Percentiles rank a stretch among this genome's conserved stretches.
Evolutionary conservation across 2,329 filamentous ascomycete genomes (phyloP).

Genomic region (Xylaria sp.): DNA sequence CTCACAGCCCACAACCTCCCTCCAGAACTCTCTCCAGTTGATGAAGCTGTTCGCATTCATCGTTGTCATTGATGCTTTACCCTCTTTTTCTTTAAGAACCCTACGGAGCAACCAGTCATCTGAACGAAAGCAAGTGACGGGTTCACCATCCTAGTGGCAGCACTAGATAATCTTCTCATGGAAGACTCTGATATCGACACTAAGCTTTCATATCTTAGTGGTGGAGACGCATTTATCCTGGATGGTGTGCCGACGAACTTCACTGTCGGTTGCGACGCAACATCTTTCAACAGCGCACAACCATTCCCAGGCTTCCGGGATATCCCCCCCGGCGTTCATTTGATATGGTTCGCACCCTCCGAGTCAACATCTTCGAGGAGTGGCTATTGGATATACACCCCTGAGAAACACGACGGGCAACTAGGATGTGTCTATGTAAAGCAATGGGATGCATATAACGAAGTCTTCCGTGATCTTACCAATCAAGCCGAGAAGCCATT

Average conservation of each 20-base stretch:
- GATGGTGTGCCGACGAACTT: conserved; percentile 62
- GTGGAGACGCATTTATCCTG: conserved; percentile 64
- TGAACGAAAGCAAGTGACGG: conserved; percentile 20
- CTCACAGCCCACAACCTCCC: conserved; percentile 14
- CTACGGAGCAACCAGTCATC: conserved; percentile 37
- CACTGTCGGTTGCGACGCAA: conserved; percentile 64
- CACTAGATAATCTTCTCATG: conserved; percentile 33
- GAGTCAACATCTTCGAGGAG: conserved; percentile 60
- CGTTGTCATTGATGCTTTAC: conserved; percentile 3
- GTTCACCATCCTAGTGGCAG: conserved; percentile 5
- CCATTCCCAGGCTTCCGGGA: conserved; percentile 64
- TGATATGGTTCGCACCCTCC: conserved; percentile 67
- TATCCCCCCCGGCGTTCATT: conserved; percentile 66
- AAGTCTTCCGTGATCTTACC: conserved; percentile 62
- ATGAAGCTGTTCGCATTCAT: neutral
- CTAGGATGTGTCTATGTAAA: conserved; percentile 49
- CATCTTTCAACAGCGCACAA: conserved; percentile 57
- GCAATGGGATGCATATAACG: conserved; percentile 63
- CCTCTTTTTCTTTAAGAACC: conserved; percentile 40
- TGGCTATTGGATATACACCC: conserved; percentile 66
- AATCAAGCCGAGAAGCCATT: conserved; percentile 57
- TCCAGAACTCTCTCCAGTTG: neutral
- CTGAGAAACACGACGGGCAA: conserved; percentile 44
- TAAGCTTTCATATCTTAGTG: conserved; percentile 43
- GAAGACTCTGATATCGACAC: conserved; percentile 38